Conservation (phyloP, 139 green algal species). For the Micractinium sp. region DNA sequence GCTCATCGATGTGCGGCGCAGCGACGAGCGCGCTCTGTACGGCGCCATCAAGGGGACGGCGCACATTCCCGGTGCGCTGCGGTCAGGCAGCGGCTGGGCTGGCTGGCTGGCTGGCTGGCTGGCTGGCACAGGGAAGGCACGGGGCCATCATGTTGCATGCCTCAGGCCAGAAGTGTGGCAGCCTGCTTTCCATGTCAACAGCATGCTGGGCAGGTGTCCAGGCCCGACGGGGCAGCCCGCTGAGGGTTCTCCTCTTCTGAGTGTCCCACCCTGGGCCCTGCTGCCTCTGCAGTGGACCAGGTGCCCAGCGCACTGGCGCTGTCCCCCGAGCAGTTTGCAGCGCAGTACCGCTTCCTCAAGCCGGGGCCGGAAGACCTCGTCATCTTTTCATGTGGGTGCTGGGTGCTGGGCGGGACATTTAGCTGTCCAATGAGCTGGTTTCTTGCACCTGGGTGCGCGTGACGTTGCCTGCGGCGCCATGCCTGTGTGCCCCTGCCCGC, state of each 20-base stretch:
- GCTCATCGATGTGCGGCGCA: slow-evolving; percentile 75
- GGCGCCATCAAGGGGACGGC: slow-evolving; percentile 65
- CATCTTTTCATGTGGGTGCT: slow-evolving; percentile 58
- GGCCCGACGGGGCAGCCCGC: too few species aligned
- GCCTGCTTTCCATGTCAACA: not conserved
- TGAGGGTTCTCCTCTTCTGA: too few species aligned
- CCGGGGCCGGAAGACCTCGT: slow-evolving; percentile 48
- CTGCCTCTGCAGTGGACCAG: slow-evolving; percentile 44
- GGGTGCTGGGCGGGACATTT: not conserved
- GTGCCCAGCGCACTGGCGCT: slow-evolving; percentile 57
- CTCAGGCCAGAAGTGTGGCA: too few species aligned
- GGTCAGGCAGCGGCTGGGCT: not conserved
- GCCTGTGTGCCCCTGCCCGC: not conserved
- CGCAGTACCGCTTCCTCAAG: slow-evolving; percentile 65
- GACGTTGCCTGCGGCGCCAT: not conserved
- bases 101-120: not conserved
- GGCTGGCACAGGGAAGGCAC: not conserved
- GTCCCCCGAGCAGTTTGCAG: slow-evolving; percentile 43
- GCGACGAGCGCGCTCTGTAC: slow-evolving; percentile 82
- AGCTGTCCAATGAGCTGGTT: not conserved
- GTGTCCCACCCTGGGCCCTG: too few species aligned
- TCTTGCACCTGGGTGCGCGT: too few species aligned
- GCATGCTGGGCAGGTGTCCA: too few species aligned
- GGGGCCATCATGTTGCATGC: not conserved
- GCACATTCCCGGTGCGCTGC: slow-evolving; percentile 50